Evolutionary conservation across 1,139 yeast genomes (phyloP), one percentile per base, ranked within the genome.

Genomic region (Zygosaccharomyces pseudobailii): DNA sequence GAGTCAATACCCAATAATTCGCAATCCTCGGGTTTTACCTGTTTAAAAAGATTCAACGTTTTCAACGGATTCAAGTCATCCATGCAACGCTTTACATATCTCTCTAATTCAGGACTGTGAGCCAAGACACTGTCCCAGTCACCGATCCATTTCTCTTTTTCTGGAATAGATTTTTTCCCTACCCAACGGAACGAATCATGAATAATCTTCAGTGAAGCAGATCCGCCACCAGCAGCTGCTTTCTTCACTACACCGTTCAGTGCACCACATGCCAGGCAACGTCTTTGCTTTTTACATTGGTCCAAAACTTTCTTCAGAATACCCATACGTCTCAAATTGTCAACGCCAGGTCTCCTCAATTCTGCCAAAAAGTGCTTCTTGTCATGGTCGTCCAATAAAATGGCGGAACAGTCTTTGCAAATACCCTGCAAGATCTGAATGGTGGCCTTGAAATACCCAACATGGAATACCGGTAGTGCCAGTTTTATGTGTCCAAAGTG

Each of bases 121-220:
- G 71, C 65, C 46, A 85, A 77, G 21, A 87, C 84, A 55, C 77
- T 78, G 52, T 84, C 86, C 61, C 95, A 84, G 55, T 89, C 95
- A 47, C 78, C 79, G 62, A 90, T 95, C 89, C 96, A 94, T 45
- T 76, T 76, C 25, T 76, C 78, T 66, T 89, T 89, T 63, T 94
- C 98, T 4, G 86, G 86, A 1, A 90, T 84, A 8, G 82, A 76
- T 61, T 87, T 89, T 70, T 94, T 94, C 49, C 97, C 97, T 34
- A 87, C 79, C 92, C 96, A 92, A 63, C 98, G 76, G 71, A 87
- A 94, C 25, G 96, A 87, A 68, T 94, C 97, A 67, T 94, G 99
- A 49, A 94, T 87, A 55, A 94, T 87, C 64, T 92, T 92, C 53
- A 94, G 73, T 0, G 98, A 92, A 0, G 94, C 92, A n/a, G 92